phyloP scores from a whole-genome alignment of 2,329 filamentous ascomycete species.

The Aotearoamyces nothofagi region DNA sequence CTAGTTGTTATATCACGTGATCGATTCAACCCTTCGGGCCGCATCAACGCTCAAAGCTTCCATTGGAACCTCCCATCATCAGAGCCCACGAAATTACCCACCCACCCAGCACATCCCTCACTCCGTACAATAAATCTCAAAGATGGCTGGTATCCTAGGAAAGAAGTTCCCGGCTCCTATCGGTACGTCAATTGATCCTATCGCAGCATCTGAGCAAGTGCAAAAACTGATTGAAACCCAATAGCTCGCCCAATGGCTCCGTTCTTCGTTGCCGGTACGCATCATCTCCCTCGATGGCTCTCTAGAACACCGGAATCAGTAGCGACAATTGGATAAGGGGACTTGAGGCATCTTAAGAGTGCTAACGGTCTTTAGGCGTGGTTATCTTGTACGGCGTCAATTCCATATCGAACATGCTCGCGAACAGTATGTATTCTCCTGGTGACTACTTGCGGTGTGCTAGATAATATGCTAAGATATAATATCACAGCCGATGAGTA shows the following conservation, averaged over 20 bases:
- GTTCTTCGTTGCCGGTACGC: constrained; percentile 89
- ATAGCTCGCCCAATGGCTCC: constrained; percentile 81
- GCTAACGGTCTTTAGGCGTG: constrained; percentile 38
- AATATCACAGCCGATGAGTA: constrained; percentile 62
- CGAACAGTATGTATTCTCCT: constrained; percentile 53
- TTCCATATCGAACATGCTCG: constrained; percentile 62
- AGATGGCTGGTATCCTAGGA: no score
- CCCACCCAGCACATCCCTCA: no score
- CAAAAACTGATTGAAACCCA: constrained; percentile 5
- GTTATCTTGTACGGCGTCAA: constrained; percentile 89
- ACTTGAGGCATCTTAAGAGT: background rate
- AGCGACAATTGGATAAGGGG: background rate
- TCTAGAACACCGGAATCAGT: background rate
- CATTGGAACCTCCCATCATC: no score
- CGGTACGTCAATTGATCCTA: constrained; percentile 42
- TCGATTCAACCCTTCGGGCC: no score
- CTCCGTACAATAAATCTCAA: no score
- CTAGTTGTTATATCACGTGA: no score
- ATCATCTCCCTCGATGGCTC: background rate
- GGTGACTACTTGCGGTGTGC: constrained; percentile 7
- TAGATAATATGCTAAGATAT: constrained; percentile 3
- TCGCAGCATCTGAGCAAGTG: constrained; percentile 2
- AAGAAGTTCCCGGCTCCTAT: constrained; percentile 74
- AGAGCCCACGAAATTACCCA: no score
- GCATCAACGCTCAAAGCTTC: no score